Conservation (phyloP, 176 grass and related monocot species). For the Elymus sibiricus region DNA sequence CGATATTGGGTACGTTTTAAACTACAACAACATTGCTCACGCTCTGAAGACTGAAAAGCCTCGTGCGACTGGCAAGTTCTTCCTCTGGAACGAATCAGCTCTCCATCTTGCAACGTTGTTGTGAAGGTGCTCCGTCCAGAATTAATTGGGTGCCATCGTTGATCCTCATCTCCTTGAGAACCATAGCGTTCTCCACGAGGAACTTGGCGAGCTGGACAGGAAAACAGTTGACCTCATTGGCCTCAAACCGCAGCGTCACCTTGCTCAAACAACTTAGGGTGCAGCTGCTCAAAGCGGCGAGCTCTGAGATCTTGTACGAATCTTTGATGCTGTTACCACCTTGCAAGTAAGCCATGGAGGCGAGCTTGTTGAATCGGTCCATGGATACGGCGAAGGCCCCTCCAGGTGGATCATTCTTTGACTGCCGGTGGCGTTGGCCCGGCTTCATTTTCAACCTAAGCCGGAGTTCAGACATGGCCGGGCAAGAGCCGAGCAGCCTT, state of each 20-base stretch:
- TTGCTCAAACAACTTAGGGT: neutral
- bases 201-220: neutral
- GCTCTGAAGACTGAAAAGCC: neutral
- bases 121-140: neutral
- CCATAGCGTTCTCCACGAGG: neutral
- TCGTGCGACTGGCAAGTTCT: neutral
- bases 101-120: neutral
- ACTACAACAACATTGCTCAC: no score
- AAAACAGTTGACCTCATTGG: neutral
- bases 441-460: neutral
- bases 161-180: neutral
- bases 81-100: neutral
- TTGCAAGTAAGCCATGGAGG: neutral
- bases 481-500: neutral
- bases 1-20: no score
- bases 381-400: neutral
- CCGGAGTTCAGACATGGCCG: neutral
- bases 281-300: neutral
- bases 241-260: neutral
- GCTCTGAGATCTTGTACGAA: neutral
- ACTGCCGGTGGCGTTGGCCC: no score
- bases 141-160: neutral
- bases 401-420: neutral
- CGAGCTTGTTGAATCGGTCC: neutral
- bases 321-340: neutral